Base-by-base conservation (phyloP, 176 grass and related monocot species). In the Bolboschoenus planiculmis region DNA sequence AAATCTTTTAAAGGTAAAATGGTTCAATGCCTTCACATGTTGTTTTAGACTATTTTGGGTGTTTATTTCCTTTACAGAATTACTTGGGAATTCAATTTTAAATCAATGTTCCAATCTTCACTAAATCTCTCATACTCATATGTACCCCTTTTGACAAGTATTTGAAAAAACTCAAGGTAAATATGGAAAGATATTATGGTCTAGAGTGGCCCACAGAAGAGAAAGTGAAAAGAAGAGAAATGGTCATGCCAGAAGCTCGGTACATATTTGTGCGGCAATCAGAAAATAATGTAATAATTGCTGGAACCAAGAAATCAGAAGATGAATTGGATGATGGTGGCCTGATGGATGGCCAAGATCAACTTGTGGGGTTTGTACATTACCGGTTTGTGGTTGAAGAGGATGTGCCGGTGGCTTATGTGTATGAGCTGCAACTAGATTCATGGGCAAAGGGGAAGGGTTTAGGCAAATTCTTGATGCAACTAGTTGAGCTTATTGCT, bases 371-470 rank as follows among this genome's bases (percentile, higher is more conserved):
- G 78, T 95, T 99, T 88, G 87, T 91, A 62, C 91, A 95, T 74
- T 95, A 91, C 24, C 88, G 86, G 44, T 95, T 95, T 91, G 89
- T 89, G 79, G 57, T 95, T 76, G 96, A 95, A 86, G 92, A 93
- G 84, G 91, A 99, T 63, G 35, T 99, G 2, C 87, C 91, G 29
- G 89, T 93, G 78, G 40, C 91, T 95, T 98, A 98, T 91, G 90
- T 98, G 23, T 95, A 93, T 90, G 92, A 98, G 64, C 83, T 98
- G 78, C 96, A 93, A 50, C 85, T 98, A 66, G 90, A 91, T 79
- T 50, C 87, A 88, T 86, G 83, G 63, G 66, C 58, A 24, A 87
- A 95, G 43, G 89, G 90, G 35, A 95, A 98, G 78, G 92, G 89
- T 15, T 81, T 98, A 75, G 92, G 90, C 18, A 94, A 90, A 60